Base-by-base conservation (phyloP, 805 yeast species). In the Pichia deserticola region DNA sequence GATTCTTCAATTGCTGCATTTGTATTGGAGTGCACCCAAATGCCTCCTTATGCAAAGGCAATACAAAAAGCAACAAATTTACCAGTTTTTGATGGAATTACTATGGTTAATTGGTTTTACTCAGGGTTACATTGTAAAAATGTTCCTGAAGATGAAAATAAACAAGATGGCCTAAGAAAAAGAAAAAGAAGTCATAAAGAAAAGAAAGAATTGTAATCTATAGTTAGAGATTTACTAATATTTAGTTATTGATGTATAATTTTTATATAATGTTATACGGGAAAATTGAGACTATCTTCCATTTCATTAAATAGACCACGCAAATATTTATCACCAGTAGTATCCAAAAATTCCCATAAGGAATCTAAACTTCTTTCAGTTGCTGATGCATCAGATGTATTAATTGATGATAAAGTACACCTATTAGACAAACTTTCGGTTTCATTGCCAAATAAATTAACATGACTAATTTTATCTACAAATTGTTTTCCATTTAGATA, bases 11-110 rank as follows among this genome's bases (percentile, higher is more conserved):
- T 65, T 36, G 61, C 63, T 11, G 69, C 62, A 0, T 55, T 66
- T 47, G 67, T 66, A 9, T 56, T 66, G 47, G 70, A 65, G 49
- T 65, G 71, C 48, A 63, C 69, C 7, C 67, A 66, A 45, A 66
- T 67, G 67, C 68, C 67, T 20, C 70, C 69, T n/a, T 60, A 52
- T 43, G 55, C 68, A 12, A 57, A 55, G 40, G 65, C 63, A 1
- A 59, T 67, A 29, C 65, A 59, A 29, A 36, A 38, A 20, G 60
- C 54, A n/a, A 56, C 60, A 5, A 60, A 59, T 3, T 44, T 62
- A 13, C 69, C 70, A 1, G 66, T 66, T 5, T 66, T 57, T 54
- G 69, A 66, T 53, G 66, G 56, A 7, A 53, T 63, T 15, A 62
- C 69, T 5, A 60, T 67, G 62, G 63, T 63, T 40, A 64, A 65